Conservation (phyloP, 2,329 filamentous ascomycete genomes). For the Samsoniella hepiali region DNA sequence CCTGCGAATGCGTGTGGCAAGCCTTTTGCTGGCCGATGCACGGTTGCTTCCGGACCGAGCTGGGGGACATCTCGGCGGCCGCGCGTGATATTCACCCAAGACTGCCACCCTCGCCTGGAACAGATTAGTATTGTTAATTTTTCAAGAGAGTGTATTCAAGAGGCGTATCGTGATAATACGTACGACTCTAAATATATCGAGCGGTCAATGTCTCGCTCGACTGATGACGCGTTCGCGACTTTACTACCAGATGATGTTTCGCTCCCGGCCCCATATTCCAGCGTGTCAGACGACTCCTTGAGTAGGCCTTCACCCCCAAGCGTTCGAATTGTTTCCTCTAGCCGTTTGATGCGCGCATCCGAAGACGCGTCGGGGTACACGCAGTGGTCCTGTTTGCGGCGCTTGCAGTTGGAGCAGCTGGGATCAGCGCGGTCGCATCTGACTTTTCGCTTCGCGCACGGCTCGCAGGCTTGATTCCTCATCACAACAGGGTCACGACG, state of each 20-base stretch:
- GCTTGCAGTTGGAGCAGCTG: constrained; percentile 1
- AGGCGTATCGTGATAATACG: neutral
- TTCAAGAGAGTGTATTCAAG: neutral
- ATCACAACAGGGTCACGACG: neutral
- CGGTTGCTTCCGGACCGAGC: neutral
- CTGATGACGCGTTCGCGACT: neutral
- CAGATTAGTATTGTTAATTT: neutral
- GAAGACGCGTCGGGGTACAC: neutral
- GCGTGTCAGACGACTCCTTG: neutral
- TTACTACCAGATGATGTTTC: neutral
- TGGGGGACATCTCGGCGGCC: neutral
- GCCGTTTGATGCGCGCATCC: constrained; percentile 1
- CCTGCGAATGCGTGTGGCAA: neutral
- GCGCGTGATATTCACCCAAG: neutral
- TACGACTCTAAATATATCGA: constrained; percentile 3
- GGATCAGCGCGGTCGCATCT: constrained; percentile 3
- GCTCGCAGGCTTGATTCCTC: constrained; percentile 7
- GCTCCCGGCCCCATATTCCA: neutral
- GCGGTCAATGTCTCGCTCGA: neutral
- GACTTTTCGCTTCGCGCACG: constrained; percentile 2
- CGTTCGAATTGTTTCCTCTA: neutral
- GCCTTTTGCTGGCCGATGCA: neutral
- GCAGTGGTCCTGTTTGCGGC: constrained; percentile 1
- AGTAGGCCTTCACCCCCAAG: neutral
- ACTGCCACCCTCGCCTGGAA: neutral